phyloP scores from a whole-genome alignment of 768 basidiomycete genomes.

The Leccinum barrowsii region DNA sequence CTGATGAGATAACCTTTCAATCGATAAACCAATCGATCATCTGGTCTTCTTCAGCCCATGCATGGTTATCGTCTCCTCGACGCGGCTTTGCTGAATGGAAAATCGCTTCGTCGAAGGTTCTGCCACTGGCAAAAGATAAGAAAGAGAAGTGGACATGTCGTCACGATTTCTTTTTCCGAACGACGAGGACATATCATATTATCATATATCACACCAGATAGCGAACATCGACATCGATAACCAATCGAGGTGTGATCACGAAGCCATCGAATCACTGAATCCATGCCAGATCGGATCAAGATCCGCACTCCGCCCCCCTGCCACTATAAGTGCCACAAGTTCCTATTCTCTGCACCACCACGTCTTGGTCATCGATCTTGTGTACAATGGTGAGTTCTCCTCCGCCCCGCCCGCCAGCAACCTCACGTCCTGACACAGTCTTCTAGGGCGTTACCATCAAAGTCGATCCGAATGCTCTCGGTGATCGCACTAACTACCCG shows the following conservation, averaged over 20 bases:
- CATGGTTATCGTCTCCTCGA: slow-evolving; percentile 1
- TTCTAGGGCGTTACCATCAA: slow-evolving; percentile 70
- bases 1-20: slow-evolving; percentile 20
- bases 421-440: slow-evolving; percentile 1
- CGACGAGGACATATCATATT: slow-evolving; percentile 12
- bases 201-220: slow-evolving; percentile 14
- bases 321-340: slow-evolving; percentile 39
- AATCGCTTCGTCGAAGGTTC: neutral
- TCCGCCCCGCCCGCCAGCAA: neutral
- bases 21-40: slow-evolving; percentile 18
- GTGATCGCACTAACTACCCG: slow-evolving; percentile 65
- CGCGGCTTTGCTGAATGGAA: neutral
- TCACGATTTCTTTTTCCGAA: neutral
- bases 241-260: slow-evolving; percentile 18
- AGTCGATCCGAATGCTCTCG: slow-evolving; percentile 53
- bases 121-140: too few relatives aligned
- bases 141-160: slow-evolving; percentile 1
- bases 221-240: slow-evolving; percentile 30
- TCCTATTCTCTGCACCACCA: slow-evolving; percentile 24
- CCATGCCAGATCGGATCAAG: slow-evolving; percentile 57
- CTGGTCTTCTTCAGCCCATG: neutral
- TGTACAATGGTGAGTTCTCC: slow-evolving; percentile 29
- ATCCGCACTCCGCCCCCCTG: slow-evolving; percentile 62
- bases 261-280: slow-evolving; percentile 5
- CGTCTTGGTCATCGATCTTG: slow-evolving; percentile 27